Evolutionary conservation across 345 rosid genomes (phyloP).

Genomic region (Salix koriyanagi): DNA sequence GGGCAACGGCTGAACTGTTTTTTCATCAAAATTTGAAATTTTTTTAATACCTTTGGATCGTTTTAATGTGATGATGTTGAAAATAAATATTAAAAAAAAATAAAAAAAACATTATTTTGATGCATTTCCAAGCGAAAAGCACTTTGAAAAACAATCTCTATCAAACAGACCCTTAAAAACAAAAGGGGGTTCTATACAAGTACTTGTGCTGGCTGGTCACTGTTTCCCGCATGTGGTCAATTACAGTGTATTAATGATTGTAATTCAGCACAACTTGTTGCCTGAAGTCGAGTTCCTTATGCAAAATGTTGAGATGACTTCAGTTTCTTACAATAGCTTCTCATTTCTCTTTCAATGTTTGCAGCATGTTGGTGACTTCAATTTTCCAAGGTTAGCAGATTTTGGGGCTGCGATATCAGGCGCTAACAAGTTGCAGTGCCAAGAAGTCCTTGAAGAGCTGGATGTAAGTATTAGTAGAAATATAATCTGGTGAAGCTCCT

Average conservation of each 20-base stretch:
- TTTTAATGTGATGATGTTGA: no score
- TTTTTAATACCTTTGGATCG: no score
- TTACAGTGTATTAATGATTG: neutral
- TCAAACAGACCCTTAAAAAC: no score
- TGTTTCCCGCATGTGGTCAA: neutral
- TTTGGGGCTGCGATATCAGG: conserved; percentile 99
- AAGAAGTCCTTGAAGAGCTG: conserved; percentile 93
- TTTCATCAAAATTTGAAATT: no score
- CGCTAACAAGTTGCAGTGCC: conserved; percentile 77
- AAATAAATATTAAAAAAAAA: no score
- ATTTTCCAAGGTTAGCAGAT: conserved; percentile 84
- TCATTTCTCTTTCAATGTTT: conserved; percentile 16
- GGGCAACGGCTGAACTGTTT: no score
- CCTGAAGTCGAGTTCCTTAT: neutral
- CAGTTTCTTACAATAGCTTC: neutral
- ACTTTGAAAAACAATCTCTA: no score
- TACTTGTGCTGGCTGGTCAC: neutral
- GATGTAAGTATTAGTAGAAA: conserved; percentile 61
- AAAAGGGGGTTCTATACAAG: neutral
- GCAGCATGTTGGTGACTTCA: conserved; percentile 97
- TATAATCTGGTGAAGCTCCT: conserved; percentile 4
- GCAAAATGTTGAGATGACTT: neutral
- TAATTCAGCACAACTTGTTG: neutral
- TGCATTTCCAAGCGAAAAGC: no score
- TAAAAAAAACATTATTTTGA: no score